A percentile compares a stretch with the other conserved stretches of the same genome.
Conservation (phyloP, 805 yeast genomes). For the Myxozyma neglecta region DNA sequence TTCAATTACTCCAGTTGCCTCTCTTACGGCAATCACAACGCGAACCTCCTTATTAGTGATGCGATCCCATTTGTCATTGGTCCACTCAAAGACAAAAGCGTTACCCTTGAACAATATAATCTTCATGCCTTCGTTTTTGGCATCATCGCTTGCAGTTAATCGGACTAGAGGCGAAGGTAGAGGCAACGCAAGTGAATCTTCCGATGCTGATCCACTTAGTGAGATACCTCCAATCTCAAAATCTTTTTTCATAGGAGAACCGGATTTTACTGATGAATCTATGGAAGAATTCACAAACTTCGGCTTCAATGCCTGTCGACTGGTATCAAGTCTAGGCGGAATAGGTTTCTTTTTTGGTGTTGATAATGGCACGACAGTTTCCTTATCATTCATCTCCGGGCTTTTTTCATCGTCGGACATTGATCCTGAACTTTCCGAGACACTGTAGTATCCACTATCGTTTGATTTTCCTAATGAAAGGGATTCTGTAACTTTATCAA, state of each 20-base stretch:
- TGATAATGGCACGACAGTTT: neutral
- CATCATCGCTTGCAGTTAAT: neutral
- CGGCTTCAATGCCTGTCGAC: conserved; percentile 2
- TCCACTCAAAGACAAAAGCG: conserved; percentile 33
- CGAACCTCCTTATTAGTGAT: conserved; percentile 23
- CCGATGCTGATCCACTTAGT: neutral
- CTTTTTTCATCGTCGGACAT: conserved; percentile 1
- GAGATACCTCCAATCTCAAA: neutral
- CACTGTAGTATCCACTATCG: conserved; percentile 9
- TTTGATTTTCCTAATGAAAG: neutral
- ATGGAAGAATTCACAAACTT: neutral
- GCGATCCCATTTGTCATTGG: conserved; percentile 28
- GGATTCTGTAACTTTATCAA: conserved; percentile 3
- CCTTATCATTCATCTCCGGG: neutral
- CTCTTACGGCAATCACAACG: conserved; percentile 22
- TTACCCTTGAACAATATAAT: conserved; percentile 24
- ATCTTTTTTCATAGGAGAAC: conserved; percentile 17
- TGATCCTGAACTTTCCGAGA: conserved; percentile 1
- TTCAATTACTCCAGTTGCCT: conserved; percentile 25
- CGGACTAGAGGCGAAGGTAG: neutral
- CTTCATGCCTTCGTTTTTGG: conserved; percentile 12
- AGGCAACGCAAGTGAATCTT: neutral
- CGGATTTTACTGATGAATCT: neutral
- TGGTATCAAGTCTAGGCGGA: neutral
- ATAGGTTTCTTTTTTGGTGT: neutral